These are phyloP conservation scores for Aegle marmelos DNA, from an alignment of 345 rosid genomes.

Conservation along the genomic window DNA sequence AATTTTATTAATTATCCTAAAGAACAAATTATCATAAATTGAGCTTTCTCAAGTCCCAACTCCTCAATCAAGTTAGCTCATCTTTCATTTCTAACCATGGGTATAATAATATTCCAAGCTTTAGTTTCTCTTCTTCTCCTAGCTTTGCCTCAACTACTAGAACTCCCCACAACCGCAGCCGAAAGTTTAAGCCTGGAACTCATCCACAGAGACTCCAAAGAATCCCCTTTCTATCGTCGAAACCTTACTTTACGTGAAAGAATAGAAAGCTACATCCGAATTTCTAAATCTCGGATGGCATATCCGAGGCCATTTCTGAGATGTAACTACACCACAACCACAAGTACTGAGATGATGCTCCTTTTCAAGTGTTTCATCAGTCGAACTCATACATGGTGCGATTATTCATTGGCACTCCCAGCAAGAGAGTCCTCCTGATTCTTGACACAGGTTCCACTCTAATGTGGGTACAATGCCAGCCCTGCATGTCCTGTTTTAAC, in stretches of 20 bases:
- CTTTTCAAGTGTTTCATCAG: background rate
- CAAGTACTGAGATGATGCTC: background rate
- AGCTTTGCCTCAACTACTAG: too few relatives aligned
- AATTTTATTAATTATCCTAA: too few relatives aligned
- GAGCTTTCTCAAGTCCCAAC: too few relatives aligned
- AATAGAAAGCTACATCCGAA: too few relatives aligned
- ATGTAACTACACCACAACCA: background rate
- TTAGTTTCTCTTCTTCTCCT: too few relatives aligned
- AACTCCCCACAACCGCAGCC: background rate
- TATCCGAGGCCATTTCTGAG: background rate
- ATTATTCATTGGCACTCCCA: background rate
- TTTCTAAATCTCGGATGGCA: too few relatives aligned
- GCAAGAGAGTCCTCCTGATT: background rate
- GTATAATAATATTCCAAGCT: too few relatives aligned
- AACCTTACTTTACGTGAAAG: too few relatives aligned
- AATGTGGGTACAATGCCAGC: background rate
- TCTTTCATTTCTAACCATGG: too few relatives aligned
- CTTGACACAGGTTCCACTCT: background rate
- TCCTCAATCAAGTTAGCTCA: too few relatives aligned
- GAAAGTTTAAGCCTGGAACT: background rate
- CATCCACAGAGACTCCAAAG: background rate
- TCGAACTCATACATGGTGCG: background rate
- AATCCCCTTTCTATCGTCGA: background rate
- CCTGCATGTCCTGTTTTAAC: background rate
- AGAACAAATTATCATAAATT: too few relatives aligned